These are phyloP conservation scores for Cadophora sp. DNA, from an alignment of 2,329 filamentous ascomycete genomes.

Conservation along the genomic window DNA sequence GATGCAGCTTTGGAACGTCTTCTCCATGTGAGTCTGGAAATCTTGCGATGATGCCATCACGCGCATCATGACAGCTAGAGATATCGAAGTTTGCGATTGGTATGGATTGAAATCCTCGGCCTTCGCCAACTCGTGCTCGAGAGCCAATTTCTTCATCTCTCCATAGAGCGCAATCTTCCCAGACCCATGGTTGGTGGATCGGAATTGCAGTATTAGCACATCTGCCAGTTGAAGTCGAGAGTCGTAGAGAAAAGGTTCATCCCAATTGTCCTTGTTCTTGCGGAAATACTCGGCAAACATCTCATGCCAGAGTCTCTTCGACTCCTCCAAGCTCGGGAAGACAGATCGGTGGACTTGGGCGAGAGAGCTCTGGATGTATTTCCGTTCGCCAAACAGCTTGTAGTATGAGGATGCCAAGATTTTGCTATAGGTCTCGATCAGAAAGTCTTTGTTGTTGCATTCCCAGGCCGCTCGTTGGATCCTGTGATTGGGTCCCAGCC, in stretches of 20 bases:
- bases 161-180: conserved; percentile 16
- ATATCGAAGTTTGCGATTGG: conserved; percentile 24
- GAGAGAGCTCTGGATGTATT: background rate
- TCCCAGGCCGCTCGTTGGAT: conserved; percentile 11
- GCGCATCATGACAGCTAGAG: conserved; percentile 31
- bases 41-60: conserved; percentile 29
- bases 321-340: background rate
- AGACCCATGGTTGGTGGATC: background rate
- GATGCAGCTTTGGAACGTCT: conserved; percentile 29
- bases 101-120: conserved; percentile 20
- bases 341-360: background rate
- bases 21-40: conserved; percentile 31
- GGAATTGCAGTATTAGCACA: conserved; percentile 10
- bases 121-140: background rate
- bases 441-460: conserved; percentile 3
- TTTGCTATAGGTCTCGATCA: conserved; percentile 5
- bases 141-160: conserved; percentile 23
- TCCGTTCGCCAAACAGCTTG: background rate
- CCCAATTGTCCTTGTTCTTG: conserved; percentile 8
- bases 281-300: conserved; percentile 2
- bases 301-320: conserved; percentile 1
- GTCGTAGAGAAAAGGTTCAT: background rate
- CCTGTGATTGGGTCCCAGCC: background rate
- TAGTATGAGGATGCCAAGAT: background rate
- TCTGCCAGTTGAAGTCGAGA: background rate